Base-by-base conservation (phyloP, 495 filamentous ascomycete species). In the Penicillium crystallinum region DNA sequence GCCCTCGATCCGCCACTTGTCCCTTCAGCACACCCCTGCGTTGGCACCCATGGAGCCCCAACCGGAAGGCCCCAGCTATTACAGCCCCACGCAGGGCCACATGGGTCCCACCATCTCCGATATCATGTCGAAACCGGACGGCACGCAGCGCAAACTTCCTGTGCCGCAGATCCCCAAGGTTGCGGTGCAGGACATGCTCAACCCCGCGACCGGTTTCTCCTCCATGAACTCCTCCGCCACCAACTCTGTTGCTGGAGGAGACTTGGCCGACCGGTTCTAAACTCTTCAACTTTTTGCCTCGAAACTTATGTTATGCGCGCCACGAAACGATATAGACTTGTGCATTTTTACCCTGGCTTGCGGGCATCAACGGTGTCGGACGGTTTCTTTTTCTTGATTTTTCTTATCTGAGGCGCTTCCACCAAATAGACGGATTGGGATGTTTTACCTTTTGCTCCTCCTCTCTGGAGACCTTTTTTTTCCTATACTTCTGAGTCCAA, bases 21-120 rank as follows among this genome's bases (percentile, higher is more conserved):
- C 89, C 12, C 75, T 97, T 33, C 86, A 91, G 43, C 89, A 90
- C 63, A 85, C 86, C n/a, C 93, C 93, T 3, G 89, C 90, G 0
- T 74, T 97, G 48, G 88, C 91, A 11, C 93, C 93, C 1, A 90
- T 98, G 82, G 93, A 97, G 73, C 90, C 90, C 0, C 77, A 81
- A 54, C 69, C 81, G 0, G 81, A 83, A 31, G 76, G 76, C 18
- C 72, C 77, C 38, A 75, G 73, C 46, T 77, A 79, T 17, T 84
- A 83, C 64, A 80, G 81, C 36, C 75, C 81, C 27, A 69, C 76
- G 27, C 69, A 67, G 21, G 64, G 64, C 25, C 61, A 71, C 54
- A 78, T 78, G 27, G 90, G 90, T 10, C 79, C 92, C 17, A 85
- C 88, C 31, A 84, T 98, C 52, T 90, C 81, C 53, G 92, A 98